Base-by-base conservation (phyloP, 805 yeast genomes). In the Wickerhamomyces rabaulensis region DNA sequence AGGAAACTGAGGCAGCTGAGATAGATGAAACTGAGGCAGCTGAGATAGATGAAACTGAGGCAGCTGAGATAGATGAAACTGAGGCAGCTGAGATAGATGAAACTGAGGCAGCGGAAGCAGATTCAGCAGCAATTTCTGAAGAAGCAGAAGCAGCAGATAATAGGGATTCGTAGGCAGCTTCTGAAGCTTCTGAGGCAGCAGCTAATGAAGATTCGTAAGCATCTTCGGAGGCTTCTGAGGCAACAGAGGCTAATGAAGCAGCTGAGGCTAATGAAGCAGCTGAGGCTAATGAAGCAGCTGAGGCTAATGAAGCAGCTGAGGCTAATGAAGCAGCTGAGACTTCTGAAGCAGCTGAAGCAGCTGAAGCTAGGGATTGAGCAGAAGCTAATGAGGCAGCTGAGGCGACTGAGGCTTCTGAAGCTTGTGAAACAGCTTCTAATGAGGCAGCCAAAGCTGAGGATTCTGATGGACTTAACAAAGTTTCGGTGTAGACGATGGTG, bases 401-500 rank as follows among this genome's bases (percentile, higher is more conserved):
- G 23, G 52, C 45, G 13, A 52, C 52, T 37, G 59, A 55, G 23
- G 58, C 42, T 19, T 47, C 57, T 16, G 54, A 52, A 22, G 64
- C 47, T 8, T 42, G 49, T 15, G 48, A 42, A 27, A 49, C 54
- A 9, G 57, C 55, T 13, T 52, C 53, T 7, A 31, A 45, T 16
- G 43, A 38, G 9, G 47, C 27, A 13, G 22, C 39, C 8, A 42
- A 40, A 36, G 49, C 55, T 12, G 54, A 47, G 20, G 63, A 59
- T 42, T 57, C 65, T 25, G 60, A 59, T 35, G 63, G 60, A 17
- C 53, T 56, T 42, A 58, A 50, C 37, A 58, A 43, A 42, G 70
- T 66, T 44, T 54, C 49, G 17, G 69, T 60, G 35, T 61, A 50
- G 46, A 69, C 62, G 41, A 67, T 64, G 40, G 72, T 64, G 36